A percentile compares a stretch with the other conserved stretches of the same genome.
Conservation (phyloP, 148 eudicot genomes). For the Silene latifolia region DNA sequence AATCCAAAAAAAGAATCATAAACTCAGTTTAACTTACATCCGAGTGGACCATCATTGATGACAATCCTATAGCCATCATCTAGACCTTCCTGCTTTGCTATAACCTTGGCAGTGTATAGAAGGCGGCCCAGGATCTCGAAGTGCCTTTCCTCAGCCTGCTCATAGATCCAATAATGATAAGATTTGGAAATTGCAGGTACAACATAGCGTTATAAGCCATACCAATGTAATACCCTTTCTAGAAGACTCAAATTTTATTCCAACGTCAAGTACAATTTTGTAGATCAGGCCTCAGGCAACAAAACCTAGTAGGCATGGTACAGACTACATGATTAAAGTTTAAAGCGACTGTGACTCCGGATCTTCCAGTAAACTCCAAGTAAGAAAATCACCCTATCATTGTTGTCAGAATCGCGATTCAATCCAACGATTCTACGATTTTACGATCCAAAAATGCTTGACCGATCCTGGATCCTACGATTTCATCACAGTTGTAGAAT, state of each 20-base stretch:
- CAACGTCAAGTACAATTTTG: too few relatives aligned
- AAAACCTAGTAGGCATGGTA: too few relatives aligned
- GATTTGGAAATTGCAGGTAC: background rate
- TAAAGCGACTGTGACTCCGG: background rate
- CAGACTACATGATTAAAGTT: background rate
- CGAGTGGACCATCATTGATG: conserved; percentile 82
- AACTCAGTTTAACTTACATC: conserved; percentile 48
- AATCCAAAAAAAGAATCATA: background rate
- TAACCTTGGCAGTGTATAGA: conserved; percentile 74
- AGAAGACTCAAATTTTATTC: background rate
- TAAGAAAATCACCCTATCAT: background rate
- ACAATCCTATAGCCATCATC: conserved; percentile 80
- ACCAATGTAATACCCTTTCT: background rate
- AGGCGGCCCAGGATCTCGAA: conserved; percentile 71
- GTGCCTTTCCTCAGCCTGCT: conserved; percentile 87
- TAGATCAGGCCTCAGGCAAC: too few relatives aligned
- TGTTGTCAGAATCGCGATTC: too few relatives aligned
- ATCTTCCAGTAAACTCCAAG: background rate
- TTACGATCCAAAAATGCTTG: too few relatives aligned
- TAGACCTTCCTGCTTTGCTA: conserved; percentile 91
- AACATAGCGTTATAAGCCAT: background rate
- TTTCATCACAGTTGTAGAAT: too few relatives aligned
- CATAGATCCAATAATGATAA: conserved; percentile 5
- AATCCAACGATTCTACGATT: too few relatives aligned
- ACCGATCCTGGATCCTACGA: too few relatives aligned